phyloP scores from a whole-genome alignment of 208 protist species.

The Porcisia hertigi region DNA sequence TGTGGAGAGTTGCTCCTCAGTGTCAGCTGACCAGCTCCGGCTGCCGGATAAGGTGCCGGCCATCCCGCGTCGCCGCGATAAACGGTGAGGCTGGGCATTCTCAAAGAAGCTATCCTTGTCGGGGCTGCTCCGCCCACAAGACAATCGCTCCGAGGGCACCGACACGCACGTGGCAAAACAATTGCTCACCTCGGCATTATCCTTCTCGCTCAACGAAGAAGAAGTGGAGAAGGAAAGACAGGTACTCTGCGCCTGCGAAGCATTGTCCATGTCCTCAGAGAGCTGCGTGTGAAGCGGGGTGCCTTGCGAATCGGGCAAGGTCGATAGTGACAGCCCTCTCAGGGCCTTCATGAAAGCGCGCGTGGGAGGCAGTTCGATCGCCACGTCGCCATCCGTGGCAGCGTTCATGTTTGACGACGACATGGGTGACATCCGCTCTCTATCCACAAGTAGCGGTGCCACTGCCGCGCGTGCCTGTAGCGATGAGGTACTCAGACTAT shows the following conservation, averaged over 20 bases:
- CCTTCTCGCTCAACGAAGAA: background rate
- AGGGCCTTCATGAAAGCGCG: background rate
- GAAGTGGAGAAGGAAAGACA: constrained; percentile 17
- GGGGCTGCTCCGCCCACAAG: constrained; percentile 8
- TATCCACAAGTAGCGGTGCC: background rate
- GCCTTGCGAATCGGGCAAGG: constrained; percentile 10
- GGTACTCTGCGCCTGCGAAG: background rate
- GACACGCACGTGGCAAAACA: constrained; percentile 48
- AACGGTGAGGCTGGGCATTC: constrained; percentile 1
- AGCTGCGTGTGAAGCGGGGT: constrained; percentile 18
- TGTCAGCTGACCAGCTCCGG: background rate
- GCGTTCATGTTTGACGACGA: background rate
- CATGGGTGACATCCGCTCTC: background rate
- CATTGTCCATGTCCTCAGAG: background rate
- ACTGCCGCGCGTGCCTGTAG: background rate
- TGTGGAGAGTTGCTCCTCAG: background rate
- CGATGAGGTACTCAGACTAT: background rate
- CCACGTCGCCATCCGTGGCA: background rate
- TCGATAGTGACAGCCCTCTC: background rate
- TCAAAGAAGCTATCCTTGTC: constrained; percentile 21
- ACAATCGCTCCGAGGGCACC: constrained; percentile 2
- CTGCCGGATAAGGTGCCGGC: constrained; percentile 25
- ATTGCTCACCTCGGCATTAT: constrained; percentile 16
- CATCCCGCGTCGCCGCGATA: background rate
- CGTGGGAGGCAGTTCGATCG: background rate